Percentiles rank a stretch among this genome's conserved stretches.
Conservation (phyloP, 768 basidiomycete species). For the Macrolepiota albuminosa region DNA sequence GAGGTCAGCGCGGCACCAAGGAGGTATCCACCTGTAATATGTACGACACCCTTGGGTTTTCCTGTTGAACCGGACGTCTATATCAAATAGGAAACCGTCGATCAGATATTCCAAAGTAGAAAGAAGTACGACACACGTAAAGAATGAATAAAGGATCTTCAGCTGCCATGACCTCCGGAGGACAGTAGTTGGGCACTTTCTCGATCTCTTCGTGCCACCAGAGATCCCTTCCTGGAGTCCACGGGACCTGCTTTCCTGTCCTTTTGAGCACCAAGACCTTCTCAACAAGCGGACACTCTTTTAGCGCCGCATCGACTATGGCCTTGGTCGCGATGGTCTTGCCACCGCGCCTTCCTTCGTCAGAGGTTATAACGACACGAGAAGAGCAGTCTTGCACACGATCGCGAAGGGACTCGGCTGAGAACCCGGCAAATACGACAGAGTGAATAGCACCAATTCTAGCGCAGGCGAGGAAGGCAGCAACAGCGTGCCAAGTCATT, state of each 20-base stretch:
- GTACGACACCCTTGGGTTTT: conserved; percentile 96
- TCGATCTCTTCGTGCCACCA: conserved; percentile 96
- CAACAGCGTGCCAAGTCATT: conserved; percentile 94
- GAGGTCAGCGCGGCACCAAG: conserved; percentile 89
- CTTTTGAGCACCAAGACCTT: conserved; percentile 87
- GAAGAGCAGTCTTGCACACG: conserved; percentile 86
- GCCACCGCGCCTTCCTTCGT: conserved; percentile 92
- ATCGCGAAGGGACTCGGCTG: conserved; percentile 90
- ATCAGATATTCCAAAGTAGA: conserved; percentile 4
- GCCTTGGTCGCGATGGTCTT: conserved; percentile 92
- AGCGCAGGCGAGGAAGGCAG: conserved; percentile 96
- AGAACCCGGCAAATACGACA: conserved; percentile 97
- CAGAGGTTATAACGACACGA: conserved; percentile 90
- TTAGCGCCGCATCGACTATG: conserved; percentile 89
- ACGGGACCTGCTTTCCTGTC: conserved; percentile 79
- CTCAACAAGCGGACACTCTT: conserved; percentile 79
- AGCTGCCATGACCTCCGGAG: conserved; percentile 81
- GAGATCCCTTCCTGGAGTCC: conserved; percentile 79
- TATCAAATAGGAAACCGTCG: conserved; percentile 23
- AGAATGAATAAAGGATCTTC: conserved; percentile 99
- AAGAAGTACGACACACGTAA: conserved; percentile 63
- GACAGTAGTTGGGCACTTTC: conserved; percentile 84
- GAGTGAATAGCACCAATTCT: conserved; percentile 96
- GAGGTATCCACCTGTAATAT: conserved; percentile 85
- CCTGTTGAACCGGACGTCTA: conserved; percentile 94